These are phyloP conservation scores for Malbranchea zuffiana DNA, from an alignment of 2,329 filamentous ascomycete species.

Conservation along the genomic window DNA sequence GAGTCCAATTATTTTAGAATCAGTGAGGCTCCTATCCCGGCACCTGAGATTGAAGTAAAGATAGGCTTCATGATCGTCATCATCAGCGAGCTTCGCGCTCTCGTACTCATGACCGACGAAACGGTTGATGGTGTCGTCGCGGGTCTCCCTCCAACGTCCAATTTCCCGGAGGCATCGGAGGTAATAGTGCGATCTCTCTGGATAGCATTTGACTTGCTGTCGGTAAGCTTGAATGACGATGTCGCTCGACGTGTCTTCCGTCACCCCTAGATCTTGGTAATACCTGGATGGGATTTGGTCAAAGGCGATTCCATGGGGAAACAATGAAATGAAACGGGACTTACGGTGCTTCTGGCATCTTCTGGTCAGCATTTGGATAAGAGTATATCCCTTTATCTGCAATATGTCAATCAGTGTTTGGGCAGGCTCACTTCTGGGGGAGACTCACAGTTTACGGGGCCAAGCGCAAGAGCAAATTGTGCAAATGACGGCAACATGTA, in stretches of 20 bases:
- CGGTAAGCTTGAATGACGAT: constrained; percentile 54
- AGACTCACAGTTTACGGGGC: constrained; percentile 26
- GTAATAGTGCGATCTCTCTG: constrained; percentile 47
- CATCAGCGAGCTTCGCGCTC: constrained; percentile 45
- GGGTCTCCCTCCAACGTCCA: constrained; percentile 39
- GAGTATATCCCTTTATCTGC: constrained; percentile 7
- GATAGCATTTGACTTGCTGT: constrained; percentile 48
- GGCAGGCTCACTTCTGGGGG: not conserved
- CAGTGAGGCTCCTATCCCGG: constrained; percentile 37
- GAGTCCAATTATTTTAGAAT: constrained; percentile 51
- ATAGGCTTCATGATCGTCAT: constrained; percentile 50
- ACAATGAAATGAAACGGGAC: not conserved
- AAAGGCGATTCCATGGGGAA: not conserved
- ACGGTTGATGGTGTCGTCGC: constrained; percentile 46
- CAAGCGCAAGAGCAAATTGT: constrained; percentile 31
- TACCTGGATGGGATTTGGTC: constrained; percentile 25
- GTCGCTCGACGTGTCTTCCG: constrained; percentile 51
- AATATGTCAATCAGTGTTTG: not conserved
- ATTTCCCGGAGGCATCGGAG: constrained; percentile 55
- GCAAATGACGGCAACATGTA: constrained; percentile 26
- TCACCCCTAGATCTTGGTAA: constrained; percentile 52
- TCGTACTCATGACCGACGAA: constrained; percentile 50
- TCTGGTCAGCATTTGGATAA: not conserved
- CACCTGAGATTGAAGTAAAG: constrained; percentile 46
- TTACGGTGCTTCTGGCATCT: constrained; percentile 20